Evolutionary conservation across 164 flowering plant genomes (phyloP).

Genomic region (Kalanchoe fedtschenkoi): DNA sequence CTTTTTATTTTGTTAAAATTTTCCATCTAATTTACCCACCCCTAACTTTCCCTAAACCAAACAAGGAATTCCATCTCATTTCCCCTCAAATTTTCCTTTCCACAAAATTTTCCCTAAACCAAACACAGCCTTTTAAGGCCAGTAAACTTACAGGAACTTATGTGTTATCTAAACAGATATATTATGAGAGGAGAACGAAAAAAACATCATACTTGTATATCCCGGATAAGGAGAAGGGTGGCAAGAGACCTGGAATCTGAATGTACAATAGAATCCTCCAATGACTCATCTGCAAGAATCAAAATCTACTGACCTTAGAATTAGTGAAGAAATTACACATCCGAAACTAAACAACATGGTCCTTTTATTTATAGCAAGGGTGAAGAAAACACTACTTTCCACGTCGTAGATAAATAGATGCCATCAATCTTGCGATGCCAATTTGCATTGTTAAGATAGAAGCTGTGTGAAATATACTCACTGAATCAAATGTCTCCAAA

Average conservation of each 20-base stretch:
- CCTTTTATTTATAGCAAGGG: neutral
- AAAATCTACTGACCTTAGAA: constrained; percentile 61
- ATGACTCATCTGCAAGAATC: constrained; percentile 94
- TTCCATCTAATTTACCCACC: too few species aligned
- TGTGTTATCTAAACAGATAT: neutral
- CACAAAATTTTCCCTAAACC: too few species aligned
- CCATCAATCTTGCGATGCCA: neutral
- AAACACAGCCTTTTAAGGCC: too few species aligned
- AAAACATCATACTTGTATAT: constrained; percentile 60
- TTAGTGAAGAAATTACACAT: too few species aligned
- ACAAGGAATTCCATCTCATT: too few species aligned
- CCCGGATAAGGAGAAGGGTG: constrained; percentile 89
- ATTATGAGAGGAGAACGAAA: neutral
- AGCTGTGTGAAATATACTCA: constrained; percentile 23
- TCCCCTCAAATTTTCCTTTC: too few species aligned
- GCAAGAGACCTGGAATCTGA: constrained; percentile 95
- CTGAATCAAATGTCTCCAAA: constrained; percentile 92
- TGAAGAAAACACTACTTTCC: neutral
- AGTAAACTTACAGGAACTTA: neutral
- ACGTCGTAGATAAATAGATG: neutral
- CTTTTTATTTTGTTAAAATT: too few species aligned
- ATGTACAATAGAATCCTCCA: constrained; percentile 87
- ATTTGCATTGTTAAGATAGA: neutral
- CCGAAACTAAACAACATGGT: constrained; percentile 3
- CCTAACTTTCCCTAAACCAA: too few species aligned